A percentile compares a stretch with the other conserved stretches of the same genome.
These are phyloP conservation scores for Stygiomarasmius scandens DNA, from an alignment of 1,284 basidiomycete species.

Conservation along the genomic window DNA sequence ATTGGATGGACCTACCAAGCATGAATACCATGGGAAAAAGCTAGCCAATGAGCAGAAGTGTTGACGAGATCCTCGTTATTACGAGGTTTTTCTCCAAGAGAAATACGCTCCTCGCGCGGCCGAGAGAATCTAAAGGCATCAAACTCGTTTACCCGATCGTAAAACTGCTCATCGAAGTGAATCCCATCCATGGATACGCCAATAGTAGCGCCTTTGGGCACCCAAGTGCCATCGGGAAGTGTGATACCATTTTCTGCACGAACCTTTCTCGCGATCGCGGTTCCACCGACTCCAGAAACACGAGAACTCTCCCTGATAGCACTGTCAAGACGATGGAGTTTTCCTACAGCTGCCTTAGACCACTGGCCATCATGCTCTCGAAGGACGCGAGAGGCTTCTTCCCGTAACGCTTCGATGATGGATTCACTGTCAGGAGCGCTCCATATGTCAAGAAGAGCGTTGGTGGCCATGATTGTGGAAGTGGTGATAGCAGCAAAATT, in stretches of 20 bases:
- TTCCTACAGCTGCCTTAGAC: constrained; percentile 18
- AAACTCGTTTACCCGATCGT: constrained; percentile 24
- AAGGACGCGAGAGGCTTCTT: constrained; percentile 18
- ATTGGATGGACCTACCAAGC: constrained; percentile 17
- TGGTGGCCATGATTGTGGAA: constrained; percentile 18
- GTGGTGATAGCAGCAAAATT: constrained; percentile 18
- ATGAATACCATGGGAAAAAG: constrained; percentile 14
- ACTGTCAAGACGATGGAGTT: constrained; percentile 20
- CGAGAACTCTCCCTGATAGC: constrained; percentile 21
- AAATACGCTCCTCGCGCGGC: constrained; percentile 11
- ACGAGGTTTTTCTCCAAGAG: constrained; percentile 8
- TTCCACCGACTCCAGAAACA: constrained; percentile 19
- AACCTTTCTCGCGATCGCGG: constrained; percentile 16
- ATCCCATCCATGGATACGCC: constrained; percentile 20
- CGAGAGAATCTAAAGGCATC: constrained; percentile 21
- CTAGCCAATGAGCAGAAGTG: constrained; percentile 17
- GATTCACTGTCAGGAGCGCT: constrained; percentile 10
- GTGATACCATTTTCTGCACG: constrained; percentile 13
- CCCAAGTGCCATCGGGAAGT: constrained; percentile 17
- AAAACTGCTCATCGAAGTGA: constrained; percentile 31
- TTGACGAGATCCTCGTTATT: constrained; percentile 21
- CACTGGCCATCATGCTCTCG: constrained; percentile 17
- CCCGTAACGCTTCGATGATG: constrained; percentile 14
- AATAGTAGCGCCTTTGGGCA: constrained; percentile 17
- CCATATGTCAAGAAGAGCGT: constrained; percentile 22